These are phyloP conservation scores for Trichoderma afroharzianum DNA, from an alignment of 2,329 filamentous ascomycete genomes.

Conservation along the genomic window DNA sequence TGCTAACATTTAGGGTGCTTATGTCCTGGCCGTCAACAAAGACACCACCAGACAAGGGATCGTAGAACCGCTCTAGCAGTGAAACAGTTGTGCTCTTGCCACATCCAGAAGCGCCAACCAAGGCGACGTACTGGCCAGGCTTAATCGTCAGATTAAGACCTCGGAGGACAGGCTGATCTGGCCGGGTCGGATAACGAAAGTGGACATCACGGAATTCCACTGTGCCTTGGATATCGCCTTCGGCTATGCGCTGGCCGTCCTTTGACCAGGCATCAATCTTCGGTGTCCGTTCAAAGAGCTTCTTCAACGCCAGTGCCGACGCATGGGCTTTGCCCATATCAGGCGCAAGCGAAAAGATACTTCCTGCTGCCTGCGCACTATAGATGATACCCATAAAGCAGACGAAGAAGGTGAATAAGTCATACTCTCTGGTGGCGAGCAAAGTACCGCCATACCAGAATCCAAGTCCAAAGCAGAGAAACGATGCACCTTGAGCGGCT, in stretches of 20 bases:
- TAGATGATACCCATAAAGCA: slow-evolving; percentile 87
- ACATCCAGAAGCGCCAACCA: slow-evolving; percentile 91
- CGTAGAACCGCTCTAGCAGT: slow-evolving; percentile 90
- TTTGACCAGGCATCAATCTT: slow-evolving; percentile 77
- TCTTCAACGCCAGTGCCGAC: slow-evolving; percentile 75
- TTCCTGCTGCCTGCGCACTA: slow-evolving; percentile 85
- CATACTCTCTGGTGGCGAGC: slow-evolving; percentile 67
- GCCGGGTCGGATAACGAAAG: slow-evolving; percentile 88
- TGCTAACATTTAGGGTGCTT: slow-evolving; percentile 73
- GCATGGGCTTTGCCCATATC: slow-evolving; percentile 92
- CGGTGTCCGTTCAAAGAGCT: slow-evolving; percentile 77
- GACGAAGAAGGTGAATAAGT: slow-evolving; percentile 85
- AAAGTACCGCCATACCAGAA: slow-evolving; percentile 90
- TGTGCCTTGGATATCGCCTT: slow-evolving; percentile 62
- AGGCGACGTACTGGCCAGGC: slow-evolving; percentile 78
- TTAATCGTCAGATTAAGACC: slow-evolving; percentile 72
- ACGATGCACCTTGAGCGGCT: slow-evolving; percentile 76
- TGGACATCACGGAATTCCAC: slow-evolving; percentile 91
- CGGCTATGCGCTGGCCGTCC: slow-evolving; percentile 59
- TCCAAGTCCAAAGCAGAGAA: slow-evolving; percentile 78
- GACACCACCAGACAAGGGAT: slow-evolving; percentile 75
- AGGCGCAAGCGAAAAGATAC: slow-evolving; percentile 83
- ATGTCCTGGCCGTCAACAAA: slow-evolving; percentile 83
- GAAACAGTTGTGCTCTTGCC: slow-evolving; percentile 94
- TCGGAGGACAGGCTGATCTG: slow-evolving; percentile 86